A percentile compares a stretch with the other conserved stretches of the same genome.
phyloP scores from a whole-genome alignment of 441 rosid genomes.

The Capsella rubella region DNA sequence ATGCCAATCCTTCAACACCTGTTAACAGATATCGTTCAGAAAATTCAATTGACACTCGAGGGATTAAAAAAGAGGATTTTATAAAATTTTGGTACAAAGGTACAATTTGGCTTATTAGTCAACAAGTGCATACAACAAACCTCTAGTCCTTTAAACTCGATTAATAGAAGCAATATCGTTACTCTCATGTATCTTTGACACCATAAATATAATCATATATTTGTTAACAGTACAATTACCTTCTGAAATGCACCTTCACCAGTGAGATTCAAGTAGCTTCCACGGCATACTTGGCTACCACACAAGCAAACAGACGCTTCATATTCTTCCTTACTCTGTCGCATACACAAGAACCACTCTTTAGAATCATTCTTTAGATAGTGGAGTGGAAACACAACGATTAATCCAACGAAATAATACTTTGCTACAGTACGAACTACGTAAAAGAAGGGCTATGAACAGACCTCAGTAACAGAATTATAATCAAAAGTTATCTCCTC shows the following conservation, averaged over 20 bases:
- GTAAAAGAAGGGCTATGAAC: conserved; percentile 39
- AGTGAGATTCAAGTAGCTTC: conserved; percentile 98
- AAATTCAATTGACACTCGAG: conserved; percentile 16
- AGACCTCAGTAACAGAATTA: conserved; percentile 98
- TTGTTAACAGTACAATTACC: conserved; percentile 55
- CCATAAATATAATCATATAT: conserved; percentile 30
- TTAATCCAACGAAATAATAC: conserved; percentile 19
- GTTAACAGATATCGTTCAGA: conserved; percentile 36
- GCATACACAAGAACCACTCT: conserved; percentile 43
- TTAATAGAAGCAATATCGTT: conserved; percentile 13
- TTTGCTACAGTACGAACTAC: conserved; percentile 29
- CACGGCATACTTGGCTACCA: conserved; percentile 99
- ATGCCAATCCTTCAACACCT: conserved; percentile 96
- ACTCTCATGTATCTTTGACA: conserved; percentile 27
- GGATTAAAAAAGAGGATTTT: conserved; percentile 4
- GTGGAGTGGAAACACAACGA: conserved; percentile 21
- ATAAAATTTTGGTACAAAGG: conserved; percentile 2
- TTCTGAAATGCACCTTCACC: conserved; percentile 99
- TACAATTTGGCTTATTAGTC: conserved; percentile 28
- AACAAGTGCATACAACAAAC: conserved; percentile 21
- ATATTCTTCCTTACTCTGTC: conserved; percentile 98
- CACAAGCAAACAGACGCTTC: conserved; percentile 99
- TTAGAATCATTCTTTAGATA: conserved; percentile 39
- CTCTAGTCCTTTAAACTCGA: conserved; percentile 9
- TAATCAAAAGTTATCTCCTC: conserved; percentile 99